Conservation (phyloP, 192 early-diverging fungal genomes). For the Martensiomyces pterosporus region DNA sequence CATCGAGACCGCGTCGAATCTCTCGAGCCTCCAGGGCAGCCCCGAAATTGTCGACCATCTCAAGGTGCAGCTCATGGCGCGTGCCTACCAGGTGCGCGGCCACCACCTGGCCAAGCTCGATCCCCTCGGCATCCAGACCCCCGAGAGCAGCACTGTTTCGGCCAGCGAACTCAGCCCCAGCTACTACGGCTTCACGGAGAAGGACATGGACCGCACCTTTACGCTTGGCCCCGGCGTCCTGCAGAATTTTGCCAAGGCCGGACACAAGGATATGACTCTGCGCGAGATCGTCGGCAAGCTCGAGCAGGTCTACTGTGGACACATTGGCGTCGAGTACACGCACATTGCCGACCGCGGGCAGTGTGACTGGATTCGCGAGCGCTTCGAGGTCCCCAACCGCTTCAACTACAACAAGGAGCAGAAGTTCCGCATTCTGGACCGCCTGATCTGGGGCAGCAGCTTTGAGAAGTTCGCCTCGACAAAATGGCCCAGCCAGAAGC, state of each 20-base stretch:
- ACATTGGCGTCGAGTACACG: constrained; percentile 97
- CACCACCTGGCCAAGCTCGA: constrained; percentile 95
- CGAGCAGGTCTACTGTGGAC: constrained; percentile 84
- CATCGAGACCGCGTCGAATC: constrained; percentile 49
- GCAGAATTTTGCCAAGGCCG: constrained; percentile 72
- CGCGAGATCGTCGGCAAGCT: constrained; percentile 84
- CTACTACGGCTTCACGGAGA: constrained; percentile 94
- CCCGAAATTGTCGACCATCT: constrained; percentile 91
- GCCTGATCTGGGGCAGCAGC: constrained; percentile 93
- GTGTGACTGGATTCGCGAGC: constrained; percentile 95
- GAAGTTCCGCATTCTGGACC: constrained; percentile 89
- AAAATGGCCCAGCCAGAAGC: constrained; percentile 96
- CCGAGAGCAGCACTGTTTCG: constrained; percentile 50
- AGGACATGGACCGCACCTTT: constrained; percentile 89
- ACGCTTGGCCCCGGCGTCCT: constrained; percentile 92
- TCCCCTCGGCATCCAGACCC: constrained; percentile 79
- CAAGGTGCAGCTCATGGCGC: constrained; percentile 94
- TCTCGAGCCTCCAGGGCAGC: constrained; percentile 51
- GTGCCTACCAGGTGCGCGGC: constrained; percentile 95
- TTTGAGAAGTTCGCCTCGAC: constrained; percentile 95
- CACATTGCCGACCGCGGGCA: constrained; percentile 94
- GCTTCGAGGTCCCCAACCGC: constrained; percentile 86
- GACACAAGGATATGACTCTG: constrained; percentile 73
- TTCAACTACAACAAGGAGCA: constrained; percentile 86
- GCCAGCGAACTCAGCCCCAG: constrained; percentile 79